These are phyloP conservation scores for Halophytophthora batemanensis DNA, from an alignment of 352 stramenopile species.

Conservation along the genomic window DNA sequence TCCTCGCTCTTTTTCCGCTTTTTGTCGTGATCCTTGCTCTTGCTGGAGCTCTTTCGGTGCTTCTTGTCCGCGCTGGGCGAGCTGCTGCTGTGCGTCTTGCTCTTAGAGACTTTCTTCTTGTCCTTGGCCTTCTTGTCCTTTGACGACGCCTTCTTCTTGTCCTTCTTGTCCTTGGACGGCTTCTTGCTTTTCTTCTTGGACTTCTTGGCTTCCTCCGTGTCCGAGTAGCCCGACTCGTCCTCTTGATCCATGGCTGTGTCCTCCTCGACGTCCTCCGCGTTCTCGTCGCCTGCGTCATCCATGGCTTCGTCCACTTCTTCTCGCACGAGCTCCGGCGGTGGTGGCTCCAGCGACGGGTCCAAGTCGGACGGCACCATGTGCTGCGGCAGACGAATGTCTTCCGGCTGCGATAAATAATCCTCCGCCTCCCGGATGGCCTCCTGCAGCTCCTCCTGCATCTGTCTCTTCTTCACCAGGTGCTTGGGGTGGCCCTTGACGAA, in stretches of 20 bases:
- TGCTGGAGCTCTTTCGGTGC: slow-evolving; percentile 34
- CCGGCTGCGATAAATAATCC: slow-evolving; percentile 71
- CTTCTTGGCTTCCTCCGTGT: slow-evolving; percentile 12
- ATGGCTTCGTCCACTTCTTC: slow-evolving; percentile 23
- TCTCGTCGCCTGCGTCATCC: slow-evolving; percentile 26
- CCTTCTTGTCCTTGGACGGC: slow-evolving; percentile 26
- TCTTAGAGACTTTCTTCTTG: no score
- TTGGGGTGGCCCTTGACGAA: slow-evolving; percentile 69
- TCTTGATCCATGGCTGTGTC: slow-evolving; percentile 16
- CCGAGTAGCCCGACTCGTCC: slow-evolving; percentile 15
- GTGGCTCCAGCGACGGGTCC: slow-evolving; percentile 67
- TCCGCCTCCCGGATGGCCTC: slow-evolving; percentile 66
- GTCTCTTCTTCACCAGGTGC: slow-evolving; percentile 71
- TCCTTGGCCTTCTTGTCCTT: slow-evolving; percentile 35
- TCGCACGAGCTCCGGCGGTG: slow-evolving; percentile 29
- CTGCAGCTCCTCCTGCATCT: slow-evolving; percentile 38
- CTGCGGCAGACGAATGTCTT: slow-evolving; percentile 70
- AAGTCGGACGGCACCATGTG: slow-evolving; percentile 83
- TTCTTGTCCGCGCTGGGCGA: slow-evolving; percentile 32
- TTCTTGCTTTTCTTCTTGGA: slow-evolving; percentile 16
- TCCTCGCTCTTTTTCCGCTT: slow-evolving; percentile 21
- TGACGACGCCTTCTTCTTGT: slow-evolving; percentile 45
- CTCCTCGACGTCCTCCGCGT: slow-evolving; percentile 19
- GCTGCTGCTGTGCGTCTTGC: no score
- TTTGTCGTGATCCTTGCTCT: no score